phyloP scores from a whole-genome alignment of 225 moss, liverwort and hornwort genomes.

The Bryoerythrophyllum caledonicum region DNA sequence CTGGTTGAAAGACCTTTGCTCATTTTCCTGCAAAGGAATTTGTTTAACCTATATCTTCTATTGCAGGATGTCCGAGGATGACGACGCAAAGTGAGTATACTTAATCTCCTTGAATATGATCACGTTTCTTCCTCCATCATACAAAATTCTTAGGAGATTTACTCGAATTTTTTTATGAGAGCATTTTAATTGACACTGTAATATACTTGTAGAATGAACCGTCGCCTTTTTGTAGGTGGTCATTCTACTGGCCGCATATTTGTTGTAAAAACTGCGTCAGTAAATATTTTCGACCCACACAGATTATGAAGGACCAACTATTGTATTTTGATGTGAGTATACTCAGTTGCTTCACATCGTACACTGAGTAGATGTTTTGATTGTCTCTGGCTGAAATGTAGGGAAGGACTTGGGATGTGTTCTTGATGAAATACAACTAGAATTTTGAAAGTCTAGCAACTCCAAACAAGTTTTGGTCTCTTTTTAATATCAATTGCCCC shows the following conservation, averaged over 20 bases:
- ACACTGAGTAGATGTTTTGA: background rate
- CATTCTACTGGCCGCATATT: background rate
- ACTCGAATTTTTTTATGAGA: background rate
- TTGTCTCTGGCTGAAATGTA: background rate
- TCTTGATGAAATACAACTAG: too few species aligned
- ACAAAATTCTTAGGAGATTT: background rate
- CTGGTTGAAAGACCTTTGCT: background rate
- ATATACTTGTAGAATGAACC: background rate
- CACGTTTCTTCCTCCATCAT: background rate
- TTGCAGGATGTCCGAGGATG: constrained; percentile 22
- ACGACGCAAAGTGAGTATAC: constrained; percentile 9
- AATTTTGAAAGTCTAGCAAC: too few species aligned
- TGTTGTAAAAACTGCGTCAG: background rate
- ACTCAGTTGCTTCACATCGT: background rate
- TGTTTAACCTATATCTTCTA: background rate
- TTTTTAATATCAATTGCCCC: too few species aligned
- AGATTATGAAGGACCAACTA: background rate
- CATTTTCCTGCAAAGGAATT: background rate
- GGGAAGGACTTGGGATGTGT: background rate
- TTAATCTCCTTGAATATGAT: background rate
- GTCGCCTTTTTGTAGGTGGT: background rate
- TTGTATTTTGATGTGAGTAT: background rate
- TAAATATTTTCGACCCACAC: background rate
- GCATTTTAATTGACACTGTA: background rate
- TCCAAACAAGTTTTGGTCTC: too few species aligned